Evolutionary conservation across 495 filamentous ascomycete species (phyloP), one percentile per base, ranked within the genome.

Genomic region (Tirmania nivea): DNA sequence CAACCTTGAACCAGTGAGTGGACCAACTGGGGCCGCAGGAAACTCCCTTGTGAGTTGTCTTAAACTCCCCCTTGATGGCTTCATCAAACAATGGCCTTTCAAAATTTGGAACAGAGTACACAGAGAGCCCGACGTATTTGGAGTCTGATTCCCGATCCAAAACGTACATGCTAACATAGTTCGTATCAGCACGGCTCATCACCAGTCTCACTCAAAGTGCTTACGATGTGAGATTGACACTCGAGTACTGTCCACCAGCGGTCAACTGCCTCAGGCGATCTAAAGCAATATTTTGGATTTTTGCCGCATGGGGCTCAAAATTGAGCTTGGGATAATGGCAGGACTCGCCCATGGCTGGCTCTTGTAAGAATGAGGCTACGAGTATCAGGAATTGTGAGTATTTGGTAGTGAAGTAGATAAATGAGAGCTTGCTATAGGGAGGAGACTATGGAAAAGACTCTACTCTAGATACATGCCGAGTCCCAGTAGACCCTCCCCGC

Each of bases 1-100:
- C 69, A 52, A 94, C 76, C 47, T 78, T 81, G 73, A 96, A 90
- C 90, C 90, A 97, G 67, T 95, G 89, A n/a, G 90, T 97, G 0
- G 86, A 86, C 90, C 90, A 97, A 48, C 86, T 88, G 10, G 90
- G 90, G 4, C 90, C 90, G 60, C 95, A 95, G 12, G 71, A 76
- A 54, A 79, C 73, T 34, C 89, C 87, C 52, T 86, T 78, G 14
- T 72, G 70, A 1, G 89, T 83, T n/a, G 75, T 69, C 34, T 72
- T 72, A 68, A 92, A 97, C 39, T 83, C 72, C 55, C 88, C 78
- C 52, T 57, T 81, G 35, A 79, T 81, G 16, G 89, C 90, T 37
- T 95, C 86, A 54, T 88, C 66, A 69, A 97, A 97, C n/a, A 81
- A 76, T 12, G 92, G 90, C 19, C 90, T 77, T 37, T 75, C 70